phyloP scores from a whole-genome alignment of 495 filamentous ascomycete species.

The Amorphotheca resinae region DNA sequence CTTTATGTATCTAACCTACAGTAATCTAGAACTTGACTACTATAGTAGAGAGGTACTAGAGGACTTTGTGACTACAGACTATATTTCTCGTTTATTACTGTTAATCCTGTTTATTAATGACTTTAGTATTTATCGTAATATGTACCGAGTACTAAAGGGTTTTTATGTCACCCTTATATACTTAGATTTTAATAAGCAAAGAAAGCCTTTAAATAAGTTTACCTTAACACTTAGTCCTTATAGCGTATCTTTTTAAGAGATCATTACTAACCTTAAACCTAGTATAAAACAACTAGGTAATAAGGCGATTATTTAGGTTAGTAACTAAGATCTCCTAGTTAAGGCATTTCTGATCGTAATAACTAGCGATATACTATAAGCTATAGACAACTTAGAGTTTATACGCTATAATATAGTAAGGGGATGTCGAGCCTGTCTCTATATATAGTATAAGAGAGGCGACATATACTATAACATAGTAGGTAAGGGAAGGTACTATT shows the following conservation, averaged over 20 bases:
- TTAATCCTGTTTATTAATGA: background rate
- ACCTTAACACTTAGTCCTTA: background rate
- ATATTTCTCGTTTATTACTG: background rate
- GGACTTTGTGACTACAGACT: background rate
- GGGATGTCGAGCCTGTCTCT: background rate
- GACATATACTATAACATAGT: background rate
- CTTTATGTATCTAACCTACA: background rate
- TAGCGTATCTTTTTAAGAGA: background rate
- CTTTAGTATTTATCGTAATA: background rate
- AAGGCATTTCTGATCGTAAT: background rate
- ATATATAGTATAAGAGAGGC: background rate
- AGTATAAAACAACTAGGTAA: background rate
- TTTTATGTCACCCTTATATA: background rate
- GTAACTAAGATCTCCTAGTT: background rate
- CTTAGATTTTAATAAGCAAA: background rate
- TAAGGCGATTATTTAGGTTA: background rate
- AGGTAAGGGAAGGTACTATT: background rate
- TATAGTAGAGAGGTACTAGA: background rate
- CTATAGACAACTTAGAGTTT: background rate
- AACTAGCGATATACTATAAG: background rate
- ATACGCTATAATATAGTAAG: background rate
- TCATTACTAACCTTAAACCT: background rate
- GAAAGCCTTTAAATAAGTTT: background rate
- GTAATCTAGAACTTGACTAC: background rate
- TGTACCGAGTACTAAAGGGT: background rate